phyloP scores from a whole-genome alignment of 2,329 filamentous ascomycete genomes.

The Parascedosporium putredinis region DNA sequence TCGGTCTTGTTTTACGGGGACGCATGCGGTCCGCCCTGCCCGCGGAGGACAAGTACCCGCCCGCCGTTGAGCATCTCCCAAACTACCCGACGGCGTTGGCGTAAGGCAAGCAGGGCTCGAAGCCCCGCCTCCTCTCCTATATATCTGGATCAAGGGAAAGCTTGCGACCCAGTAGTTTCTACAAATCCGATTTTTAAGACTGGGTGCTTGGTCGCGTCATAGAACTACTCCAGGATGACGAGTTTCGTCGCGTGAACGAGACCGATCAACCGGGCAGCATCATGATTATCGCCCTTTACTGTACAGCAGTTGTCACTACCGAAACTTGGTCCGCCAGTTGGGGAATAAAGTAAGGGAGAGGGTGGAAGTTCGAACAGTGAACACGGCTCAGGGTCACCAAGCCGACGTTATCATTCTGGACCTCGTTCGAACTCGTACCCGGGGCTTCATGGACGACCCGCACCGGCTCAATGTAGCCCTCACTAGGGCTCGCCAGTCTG shows the following conservation, averaged over 20 bases:
- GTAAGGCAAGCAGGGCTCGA: constrained; percentile 11
- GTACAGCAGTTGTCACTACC: constrained; percentile 25
- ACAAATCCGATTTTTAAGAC: constrained; percentile 26
- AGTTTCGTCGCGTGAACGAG: constrained; percentile 22
- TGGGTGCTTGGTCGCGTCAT: constrained; percentile 25
- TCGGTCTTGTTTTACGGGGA: constrained; percentile 31
- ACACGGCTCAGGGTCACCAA: constrained; percentile 35
- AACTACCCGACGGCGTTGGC: constrained; percentile 19
- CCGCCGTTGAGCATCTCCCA: constrained; percentile 18
- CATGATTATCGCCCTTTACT: constrained; percentile 35
- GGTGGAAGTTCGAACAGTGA: constrained; percentile 31
- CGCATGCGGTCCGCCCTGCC: constrained; percentile 25
- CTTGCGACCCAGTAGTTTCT: constrained; percentile 24
- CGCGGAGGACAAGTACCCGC: constrained; percentile 16
- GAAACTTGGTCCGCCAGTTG: constrained; percentile 17
- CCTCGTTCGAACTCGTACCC: constrained; percentile 28
- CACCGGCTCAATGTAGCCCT: constrained; percentile 35
- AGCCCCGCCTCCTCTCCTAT: constrained; percentile 28
- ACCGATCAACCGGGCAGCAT: constrained; percentile 21
- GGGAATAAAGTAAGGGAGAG: constrained; percentile 18
- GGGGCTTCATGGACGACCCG: constrained; percentile 31
- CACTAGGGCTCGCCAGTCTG: constrained; percentile 32
- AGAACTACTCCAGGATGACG: constrained; percentile 19
- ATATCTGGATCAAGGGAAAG: constrained; percentile 18
- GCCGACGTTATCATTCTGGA: constrained; percentile 38